Evolutionary conservation across 2,329 filamentous ascomycete species (phyloP).

Genomic region (Aspergillus brunneoviolaceus): DNA sequence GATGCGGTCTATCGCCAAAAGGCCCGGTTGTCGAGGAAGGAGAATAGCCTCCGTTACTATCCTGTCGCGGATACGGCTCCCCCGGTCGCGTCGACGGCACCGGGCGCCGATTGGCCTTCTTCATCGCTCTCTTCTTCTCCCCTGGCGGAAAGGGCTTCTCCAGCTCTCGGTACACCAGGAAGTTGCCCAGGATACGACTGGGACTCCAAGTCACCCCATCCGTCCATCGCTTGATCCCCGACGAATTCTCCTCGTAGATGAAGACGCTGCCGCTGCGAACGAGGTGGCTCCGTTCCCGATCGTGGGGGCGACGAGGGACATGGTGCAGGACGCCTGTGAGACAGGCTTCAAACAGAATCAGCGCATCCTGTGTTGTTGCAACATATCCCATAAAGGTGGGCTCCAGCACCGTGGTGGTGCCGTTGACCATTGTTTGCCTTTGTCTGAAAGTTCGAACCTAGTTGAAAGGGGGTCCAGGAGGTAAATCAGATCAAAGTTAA

Average conservation of each 20-base stretch:
- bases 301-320: constrained; percentile 80
- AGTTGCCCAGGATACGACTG: constrained; percentile 80
- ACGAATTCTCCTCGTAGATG: constrained; percentile 87
- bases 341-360: constrained; percentile 78
- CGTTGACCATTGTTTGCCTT: constrained; percentile 40
- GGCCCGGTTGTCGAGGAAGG: constrained; percentile 36
- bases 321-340: constrained; percentile 69
- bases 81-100: constrained; percentile 47
- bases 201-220: constrained; percentile 91
- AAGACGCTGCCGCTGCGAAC: constrained; percentile 85
- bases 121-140: constrained; percentile 81
- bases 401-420: constrained; percentile 51
- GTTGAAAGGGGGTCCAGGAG: constrained; percentile 17
- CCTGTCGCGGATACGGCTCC: constrained; percentile 52
- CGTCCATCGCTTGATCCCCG: constrained; percentile 92
- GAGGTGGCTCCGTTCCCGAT: constrained; percentile 72
- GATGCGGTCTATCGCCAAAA: constrained; percentile 40
- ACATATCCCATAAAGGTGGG: constrained; percentile 70
- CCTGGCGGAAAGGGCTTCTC: constrained; percentile 75
- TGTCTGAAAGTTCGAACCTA: constrained; percentile 20
- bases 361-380: constrained; percentile 69
- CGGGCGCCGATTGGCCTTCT: constrained; percentile 58
- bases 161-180: constrained; percentile 80
- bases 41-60: constrained; percentile 43
- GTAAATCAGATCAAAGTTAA: constrained; percentile 25